Evolutionary conservation across 2,329 filamentous ascomycete genomes (phyloP).

Genomic region (Hymenoscyphus linearis): DNA sequence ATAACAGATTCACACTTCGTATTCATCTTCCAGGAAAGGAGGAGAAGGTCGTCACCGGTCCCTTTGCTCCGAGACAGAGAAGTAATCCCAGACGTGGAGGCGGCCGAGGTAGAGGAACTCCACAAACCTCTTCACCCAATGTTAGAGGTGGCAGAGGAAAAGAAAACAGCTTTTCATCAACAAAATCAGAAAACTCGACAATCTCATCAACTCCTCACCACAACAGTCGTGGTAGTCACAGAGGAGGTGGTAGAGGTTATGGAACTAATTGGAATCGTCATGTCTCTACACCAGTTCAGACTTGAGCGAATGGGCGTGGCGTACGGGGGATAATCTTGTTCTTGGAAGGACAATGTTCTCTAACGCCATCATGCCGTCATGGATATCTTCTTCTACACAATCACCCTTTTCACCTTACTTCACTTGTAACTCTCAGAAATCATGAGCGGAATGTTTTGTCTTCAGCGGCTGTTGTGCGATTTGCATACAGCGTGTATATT

Average conservation of each 20-base stretch:
- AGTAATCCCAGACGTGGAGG: slow-evolving; percentile 31
- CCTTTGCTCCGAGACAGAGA: slow-evolving; percentile 26
- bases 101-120: slow-evolving; percentile 21
- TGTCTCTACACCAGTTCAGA: slow-evolving; percentile 28
- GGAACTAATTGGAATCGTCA: slow-evolving; percentile 26
- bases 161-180: slow-evolving; percentile 25
- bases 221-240: slow-evolving; percentile 21
- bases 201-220: slow-evolving; percentile 21
- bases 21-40: slow-evolving; percentile 44
- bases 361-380: slow-evolving; percentile 20
- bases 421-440: slow-evolving; percentile 28
- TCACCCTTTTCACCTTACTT: slow-evolving; percentile 22
- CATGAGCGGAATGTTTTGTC: slow-evolving; percentile 25
- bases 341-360: slow-evolving; percentile 6
- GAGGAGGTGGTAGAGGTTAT: slow-evolving; percentile 26
- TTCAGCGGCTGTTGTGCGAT: slow-evolving; percentile 27
- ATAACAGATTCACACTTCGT: slow-evolving; percentile 35
- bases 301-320: slow-evolving; percentile 17
- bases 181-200: slow-evolving; percentile 20
- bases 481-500: slow-evolving; percentile 29
- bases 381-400: slow-evolving; percentile 20
- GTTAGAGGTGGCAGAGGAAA: slow-evolving; percentile 28
- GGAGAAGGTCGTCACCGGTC: slow-evolving; percentile 38
- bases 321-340: slow-evolving; percentile 1
- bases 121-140: slow-evolving; percentile 25